A percentile compares a stretch with the other conserved stretches of the same genome.
These are phyloP conservation scores for Voacanga thouarsii DNA, from an alignment of 257 asterid species.

Conservation along the genomic window DNA sequence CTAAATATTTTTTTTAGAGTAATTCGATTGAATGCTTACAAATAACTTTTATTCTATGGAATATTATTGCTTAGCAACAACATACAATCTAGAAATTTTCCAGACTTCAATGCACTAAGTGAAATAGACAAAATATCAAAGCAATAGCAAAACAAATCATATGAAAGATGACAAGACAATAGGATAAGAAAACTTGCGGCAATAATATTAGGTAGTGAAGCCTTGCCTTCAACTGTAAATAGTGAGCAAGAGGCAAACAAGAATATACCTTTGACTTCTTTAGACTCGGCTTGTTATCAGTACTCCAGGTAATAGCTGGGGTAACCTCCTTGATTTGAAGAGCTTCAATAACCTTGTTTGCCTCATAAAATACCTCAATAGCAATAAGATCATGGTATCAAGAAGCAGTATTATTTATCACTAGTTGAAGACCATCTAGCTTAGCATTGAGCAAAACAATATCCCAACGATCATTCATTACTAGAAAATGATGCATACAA, in stretches of 20 bases:
- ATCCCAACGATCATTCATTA: not conserved
- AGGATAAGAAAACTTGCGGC: not conserved
- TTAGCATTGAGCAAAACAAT: not conserved
- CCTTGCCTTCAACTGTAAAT: not conserved
- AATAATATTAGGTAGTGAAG: constrained; percentile 4
- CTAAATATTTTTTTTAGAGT: not conserved
- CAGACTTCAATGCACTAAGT: not conserved
- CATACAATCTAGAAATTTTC: not conserved
- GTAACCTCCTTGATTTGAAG: constrained; percentile 80
- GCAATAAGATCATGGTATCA: constrained; percentile 86
- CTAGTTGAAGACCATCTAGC: no score
- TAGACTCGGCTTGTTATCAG: constrained; percentile 88
- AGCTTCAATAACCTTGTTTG: constrained; percentile 87
- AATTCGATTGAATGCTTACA: not conserved
- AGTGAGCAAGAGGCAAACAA: constrained; percentile 4
- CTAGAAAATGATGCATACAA: not conserved
- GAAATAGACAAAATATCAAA: not conserved
- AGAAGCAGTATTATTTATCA: constrained; percentile 25
- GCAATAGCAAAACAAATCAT: not conserved
- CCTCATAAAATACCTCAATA: constrained; percentile 89
- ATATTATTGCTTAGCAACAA: not conserved
- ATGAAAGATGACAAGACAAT: no score
- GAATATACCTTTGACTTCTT: constrained; percentile 81
- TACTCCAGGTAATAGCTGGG: constrained; percentile 98
- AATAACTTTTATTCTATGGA: not conserved